Evolutionary conservation across 2,329 filamentous ascomycete species (phyloP).

Genomic region (Berkeleyomyces rouxiae): DNA sequence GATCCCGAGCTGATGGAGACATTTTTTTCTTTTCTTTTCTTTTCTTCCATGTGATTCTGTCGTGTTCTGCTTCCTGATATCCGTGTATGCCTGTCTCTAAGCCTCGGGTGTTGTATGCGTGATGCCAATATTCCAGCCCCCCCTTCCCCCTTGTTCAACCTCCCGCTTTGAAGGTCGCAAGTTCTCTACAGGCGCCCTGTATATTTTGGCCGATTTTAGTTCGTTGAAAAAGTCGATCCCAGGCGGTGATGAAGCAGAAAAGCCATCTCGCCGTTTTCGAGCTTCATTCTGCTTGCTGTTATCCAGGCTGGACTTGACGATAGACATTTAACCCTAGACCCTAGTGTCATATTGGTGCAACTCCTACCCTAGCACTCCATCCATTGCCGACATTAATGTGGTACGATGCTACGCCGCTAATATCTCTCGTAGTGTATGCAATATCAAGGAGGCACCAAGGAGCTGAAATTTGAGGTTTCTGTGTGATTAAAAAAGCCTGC

Average conservation of each 20-base stretch:
- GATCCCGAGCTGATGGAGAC: slow-evolving; percentile 13
- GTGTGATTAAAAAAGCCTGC: too few relatives aligned
- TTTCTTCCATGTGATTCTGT: neutral
- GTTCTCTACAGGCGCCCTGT: neutral
- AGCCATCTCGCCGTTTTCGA: too few relatives aligned
- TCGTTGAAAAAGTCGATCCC: too few relatives aligned
- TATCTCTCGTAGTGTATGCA: neutral
- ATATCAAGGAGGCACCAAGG: neutral
- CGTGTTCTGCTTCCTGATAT: too few relatives aligned
- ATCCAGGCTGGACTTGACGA: too few relatives aligned
- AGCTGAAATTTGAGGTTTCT: neutral
- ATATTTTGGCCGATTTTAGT: too few relatives aligned
- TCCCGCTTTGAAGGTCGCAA: neutral
- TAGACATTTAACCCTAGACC: neutral
- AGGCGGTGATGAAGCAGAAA: too few relatives aligned
- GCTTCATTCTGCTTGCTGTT: too few relatives aligned
- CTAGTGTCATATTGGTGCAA: neutral
- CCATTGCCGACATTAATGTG: neutral
- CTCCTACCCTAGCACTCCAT: neutral
- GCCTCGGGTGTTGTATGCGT: too few relatives aligned
- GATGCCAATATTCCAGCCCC: neutral
- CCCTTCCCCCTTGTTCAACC: neutral
- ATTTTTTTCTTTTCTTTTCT: slow-evolving; percentile 2
- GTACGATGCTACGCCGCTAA: neutral
- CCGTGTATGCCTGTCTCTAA: too few relatives aligned